A percentile compares a stretch with the other conserved stretches of the same genome.
These are phyloP conservation scores for Physaria fendleri DNA, from an alignment of 345 rosid genomes.

Conservation along the genomic window DNA sequence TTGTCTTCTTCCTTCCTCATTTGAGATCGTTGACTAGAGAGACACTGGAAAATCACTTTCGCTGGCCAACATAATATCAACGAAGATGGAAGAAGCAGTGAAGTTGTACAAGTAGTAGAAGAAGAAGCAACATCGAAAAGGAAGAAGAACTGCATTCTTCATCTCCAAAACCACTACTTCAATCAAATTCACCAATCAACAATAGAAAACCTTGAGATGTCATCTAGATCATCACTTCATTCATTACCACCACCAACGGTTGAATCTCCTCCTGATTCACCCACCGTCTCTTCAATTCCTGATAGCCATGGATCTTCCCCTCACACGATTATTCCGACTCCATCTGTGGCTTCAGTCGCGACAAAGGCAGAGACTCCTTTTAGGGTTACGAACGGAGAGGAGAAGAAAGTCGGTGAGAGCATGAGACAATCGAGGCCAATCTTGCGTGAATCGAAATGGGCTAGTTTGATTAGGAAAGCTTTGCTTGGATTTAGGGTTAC, in stretches of 20 bases:
- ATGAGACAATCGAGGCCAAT: conserved; percentile 36
- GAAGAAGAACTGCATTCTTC: too few species aligned
- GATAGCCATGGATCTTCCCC: conserved; percentile 42
- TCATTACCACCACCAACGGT: conserved; percentile 28
- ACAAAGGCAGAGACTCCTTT: conserved; percentile 28
- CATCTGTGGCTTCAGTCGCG: conserved; percentile 22
- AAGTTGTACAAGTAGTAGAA: too few species aligned
- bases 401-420: conserved; percentile 25
- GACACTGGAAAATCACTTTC: too few species aligned
- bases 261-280: conserved; percentile 37
- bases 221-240: conserved; percentile 29
- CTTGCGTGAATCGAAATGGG: conserved; percentile 44
- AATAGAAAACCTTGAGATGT: conserved; percentile 11
- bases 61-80: too few species aligned
- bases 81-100: too few species aligned
- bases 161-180: not conserved
- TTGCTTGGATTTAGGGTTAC: conserved; percentile 54
- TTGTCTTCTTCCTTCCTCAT: too few species aligned
- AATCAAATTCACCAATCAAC: not conserved
- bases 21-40: too few species aligned
- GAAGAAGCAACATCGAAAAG: too few species aligned
- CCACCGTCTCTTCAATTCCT: conserved; percentile 37
- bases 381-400: conserved; percentile 20
- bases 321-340: conserved; percentile 19
- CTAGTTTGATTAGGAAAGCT: conserved; percentile 32